Evolutionary conservation across 1,284 basidiomycete species (phyloP), one percentile per base, ranked within the genome.

Genomic region (Puccinia hordei): DNA sequence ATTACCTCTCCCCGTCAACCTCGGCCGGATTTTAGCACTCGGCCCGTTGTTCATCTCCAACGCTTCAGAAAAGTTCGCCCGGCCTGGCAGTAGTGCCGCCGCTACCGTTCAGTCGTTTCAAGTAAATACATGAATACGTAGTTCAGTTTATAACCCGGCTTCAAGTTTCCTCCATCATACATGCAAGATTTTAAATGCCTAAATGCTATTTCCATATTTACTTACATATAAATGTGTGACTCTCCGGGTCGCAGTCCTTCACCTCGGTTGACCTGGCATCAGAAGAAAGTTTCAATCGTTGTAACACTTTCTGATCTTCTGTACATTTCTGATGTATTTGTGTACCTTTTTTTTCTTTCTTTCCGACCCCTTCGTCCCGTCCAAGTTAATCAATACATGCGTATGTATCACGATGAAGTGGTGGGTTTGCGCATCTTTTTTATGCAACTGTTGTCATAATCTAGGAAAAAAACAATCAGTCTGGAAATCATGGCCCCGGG

Each of bases 401-500:
- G 33, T 59, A 27, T 27, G 57, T 59, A 59, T 59, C 57, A 59
- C 57, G 57, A 30, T 59, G 57, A 27, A 27, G 57, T 27, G 57
- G n/a, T 57, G n/a, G n/a, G n/a, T n/a, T 33, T 59, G 13, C 33
- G 57, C 24, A 27, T 59, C 13, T 59, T 30, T 59, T 59, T 59
- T 3, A 59, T 59, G 24, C 57, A 59, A 59, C 27, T 59, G 27
- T 59, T 59, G 57, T 59, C 57, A 59, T 27, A 30, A 17, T 10
- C 5, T 10, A 10, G 15, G 27, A 5, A 27, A 59, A 30, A 59
- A 59, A 59, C 2, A 27, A 8, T 59, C 30, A 59, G 24, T 30
- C 57, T 59, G 3, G 57, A 33, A 30, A 30, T 59, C 27, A 59
- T 59, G 57, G 57, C 57, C n/a, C 57, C 57, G 57, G 57, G 57